Percentiles rank a stretch among this genome's conserved stretches.
These are phyloP conservation scores for Hyaloscypha finlandica DNA, from an alignment of 495 filamentous ascomycete species.

Conservation along the genomic window DNA sequence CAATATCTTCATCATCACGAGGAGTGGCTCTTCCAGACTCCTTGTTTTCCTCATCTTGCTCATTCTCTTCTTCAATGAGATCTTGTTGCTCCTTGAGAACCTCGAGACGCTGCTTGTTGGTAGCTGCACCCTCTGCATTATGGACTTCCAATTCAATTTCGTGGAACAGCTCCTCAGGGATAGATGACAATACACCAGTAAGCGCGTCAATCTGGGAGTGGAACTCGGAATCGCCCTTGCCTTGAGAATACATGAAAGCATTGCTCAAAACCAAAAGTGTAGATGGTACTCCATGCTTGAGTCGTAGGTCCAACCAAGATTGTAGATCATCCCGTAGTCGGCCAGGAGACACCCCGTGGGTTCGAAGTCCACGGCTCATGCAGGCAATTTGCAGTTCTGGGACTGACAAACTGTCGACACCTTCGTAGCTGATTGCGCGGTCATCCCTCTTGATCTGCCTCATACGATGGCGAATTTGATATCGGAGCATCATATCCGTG, in stretches of 20 bases:
- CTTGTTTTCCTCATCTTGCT: constrained; percentile 79
- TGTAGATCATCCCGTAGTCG: constrained; percentile 88
- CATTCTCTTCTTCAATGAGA: constrained; percentile 94
- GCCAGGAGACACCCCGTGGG: constrained; percentile 84
- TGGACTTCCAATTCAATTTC: constrained; percentile 99
- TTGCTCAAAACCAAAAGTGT: constrained; percentile 95
- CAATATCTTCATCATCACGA: constrained; percentile 86
- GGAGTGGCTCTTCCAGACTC: constrained; percentile 67
- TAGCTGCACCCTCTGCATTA: constrained; percentile 94
- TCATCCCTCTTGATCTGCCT: constrained; percentile 99
- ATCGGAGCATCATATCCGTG: constrained; percentile 95
- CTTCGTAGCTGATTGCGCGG: constrained; percentile 91
- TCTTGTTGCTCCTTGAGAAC: constrained; percentile 99
- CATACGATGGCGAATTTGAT: constrained; percentile 97
- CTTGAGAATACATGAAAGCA: constrained; percentile 91
- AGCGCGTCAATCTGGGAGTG: constrained; percentile 91
- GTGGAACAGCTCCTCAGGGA: constrained; percentile 98
- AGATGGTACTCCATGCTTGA: constrained; percentile 91
- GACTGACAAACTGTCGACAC: constrained; percentile 89
- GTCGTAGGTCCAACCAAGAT: constrained; percentile 91
- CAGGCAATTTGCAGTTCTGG: constrained; percentile 90
- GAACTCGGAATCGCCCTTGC: constrained; percentile 79
- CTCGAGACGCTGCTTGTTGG: constrained; percentile 99
- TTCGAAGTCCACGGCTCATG: constrained; percentile 88
- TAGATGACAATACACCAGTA: constrained; percentile 85